Base-by-base conservation (phyloP, 2,329 filamentous ascomycete genomes). In the Arthrinium puccinioides region DNA sequence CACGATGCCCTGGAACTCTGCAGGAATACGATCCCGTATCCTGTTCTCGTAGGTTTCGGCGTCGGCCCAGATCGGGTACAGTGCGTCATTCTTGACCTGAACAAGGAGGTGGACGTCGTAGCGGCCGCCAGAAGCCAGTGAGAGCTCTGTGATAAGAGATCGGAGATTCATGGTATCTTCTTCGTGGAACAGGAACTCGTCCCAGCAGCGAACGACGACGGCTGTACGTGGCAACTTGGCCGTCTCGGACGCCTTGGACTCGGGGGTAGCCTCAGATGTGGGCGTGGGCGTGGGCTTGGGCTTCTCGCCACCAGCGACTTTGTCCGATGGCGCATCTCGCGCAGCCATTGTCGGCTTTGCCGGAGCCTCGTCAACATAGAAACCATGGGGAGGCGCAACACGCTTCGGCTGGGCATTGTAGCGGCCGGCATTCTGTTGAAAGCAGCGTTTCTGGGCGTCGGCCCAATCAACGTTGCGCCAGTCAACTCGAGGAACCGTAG, bases 61-160 rank as follows among this genome's bases (percentile, higher is more conserved):
- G 47, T 87, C 82, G 1, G 84, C 83, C 82, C 84, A 92, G 50
- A 94, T 79, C 8, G 85, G 84, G 44, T 88, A 66, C 43, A 67
- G 72, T 38, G 77, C 74, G 51, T 94, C 84, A 44, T 82, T 72
- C 60, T 86, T 88, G 50, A 94, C 81, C 57, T 95, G 87, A 8
- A 94, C 78, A 3, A 95, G 72, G 15, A 95, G 72, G 54, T 94
- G 85, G 4, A 94, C 76, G 47, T 92, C 84, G 57, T 94, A 95
- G 49, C 90, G 84, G 23, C 84, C 87, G 18, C 87, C 87, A 5
- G 87, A 89, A 36, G 84, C 81, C 39, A 95, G 67, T 1, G 81
- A 76, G 9, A 94, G 68, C 57, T 96, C 89, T 16, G 82, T 76
- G 52, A 96, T 87, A 61, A 95, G 76, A 21, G 88, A 82, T 21